Evolutionary conservation across 2,329 filamentous ascomycete species (phyloP), one percentile per base, ranked within the genome.

Genomic region (Ceratocystis alfenasii): DNA sequence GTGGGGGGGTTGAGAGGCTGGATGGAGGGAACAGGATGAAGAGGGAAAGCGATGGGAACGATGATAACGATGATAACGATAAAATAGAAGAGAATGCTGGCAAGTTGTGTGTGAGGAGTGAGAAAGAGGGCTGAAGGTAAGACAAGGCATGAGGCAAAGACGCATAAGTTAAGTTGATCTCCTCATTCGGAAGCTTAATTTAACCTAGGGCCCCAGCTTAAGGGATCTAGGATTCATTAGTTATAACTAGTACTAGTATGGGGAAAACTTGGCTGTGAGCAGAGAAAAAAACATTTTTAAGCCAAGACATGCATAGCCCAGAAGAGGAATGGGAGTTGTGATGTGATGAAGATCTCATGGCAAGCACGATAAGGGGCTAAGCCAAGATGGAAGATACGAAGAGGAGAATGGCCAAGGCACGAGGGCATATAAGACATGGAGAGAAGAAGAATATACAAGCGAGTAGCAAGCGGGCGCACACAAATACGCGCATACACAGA

Each of bases 221-320:
- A 41, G 36, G 33, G 10, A 41, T 10, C 10, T 12, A 41, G 36
- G 36, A 41, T 41, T 41, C 36, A 12, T 41, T 1, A 17, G 25
- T n/a, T 28, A 33, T 22, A 8, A 33, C 22, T 53, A 25, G 36
- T 12, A 12, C 8, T 33, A 59, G 53, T 17, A 59, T 10, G 7
- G 10, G 10, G 53, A 30, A n/a, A 33, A 17, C 28, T 25, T 8
- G 17, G 33, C 53, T 17, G 12, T 33, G 25, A 20, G 53, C 6
- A 59, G 5, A 36, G 12, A 36, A 59, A 59, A 57, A 57, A 57
- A 2, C 10, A 20, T 10, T 30, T 17, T 36, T 59, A 12, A 59
- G 53, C 53, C 53, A 59, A 59, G 53, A 59, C 53, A 33, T 33
- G 53, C 53, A 59, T 59, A 59, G 53, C 53, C 28, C 15, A 59